A percentile compares a stretch with the other conserved stretches of the same genome.
phyloP scores from a whole-genome alignment of 768 basidiomycete species.

The Pleurotus tuber-regium region DNA sequence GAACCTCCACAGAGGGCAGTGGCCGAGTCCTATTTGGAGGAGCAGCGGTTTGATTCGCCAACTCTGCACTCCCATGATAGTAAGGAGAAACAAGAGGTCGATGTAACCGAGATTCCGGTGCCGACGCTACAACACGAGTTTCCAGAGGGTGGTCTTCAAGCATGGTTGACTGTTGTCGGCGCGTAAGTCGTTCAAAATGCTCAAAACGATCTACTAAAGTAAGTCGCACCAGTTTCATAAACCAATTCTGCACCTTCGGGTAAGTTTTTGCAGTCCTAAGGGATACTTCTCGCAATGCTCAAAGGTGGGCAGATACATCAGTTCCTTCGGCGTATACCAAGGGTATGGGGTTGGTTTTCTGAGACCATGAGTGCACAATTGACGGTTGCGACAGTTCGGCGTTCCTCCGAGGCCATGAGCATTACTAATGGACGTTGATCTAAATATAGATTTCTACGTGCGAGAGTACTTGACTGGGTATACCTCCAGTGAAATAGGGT shows the following conservation, averaged over 20 bases:
- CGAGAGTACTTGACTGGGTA: conserved; percentile 34
- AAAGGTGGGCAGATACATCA: conserved; percentile 34
- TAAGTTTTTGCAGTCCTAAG: too few relatives aligned
- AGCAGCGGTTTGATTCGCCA: too few relatives aligned
- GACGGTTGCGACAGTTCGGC: too few relatives aligned
- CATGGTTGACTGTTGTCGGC: conserved; percentile 19
- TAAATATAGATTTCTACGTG: conserved; percentile 36
- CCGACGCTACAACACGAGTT: neutral
- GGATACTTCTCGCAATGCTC: too few relatives aligned
- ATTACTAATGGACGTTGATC: conserved; percentile 8
- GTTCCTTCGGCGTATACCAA: conserved; percentile 35
- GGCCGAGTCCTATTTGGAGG: too few relatives aligned
- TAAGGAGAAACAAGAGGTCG: conserved; percentile 4
- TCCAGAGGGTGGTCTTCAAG: conserved; percentile 18
- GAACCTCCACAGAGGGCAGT: too few relatives aligned
- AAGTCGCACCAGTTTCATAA: conserved; percentile 37
- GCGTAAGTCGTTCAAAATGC: too few relatives aligned
- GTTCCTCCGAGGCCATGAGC: too few relatives aligned
- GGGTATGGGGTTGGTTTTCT: conserved; percentile 21
- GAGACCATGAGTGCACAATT: too few relatives aligned
- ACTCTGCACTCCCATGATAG: neutral
- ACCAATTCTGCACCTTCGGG: conserved; percentile 46
- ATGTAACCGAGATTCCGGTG: neutral
- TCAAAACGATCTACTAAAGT: too few relatives aligned
- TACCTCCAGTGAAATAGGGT: conserved; percentile 36